These are phyloP conservation scores for Lycium ferocissimum DNA, from an alignment of 257 asterid species.

Conservation along the genomic window DNA sequence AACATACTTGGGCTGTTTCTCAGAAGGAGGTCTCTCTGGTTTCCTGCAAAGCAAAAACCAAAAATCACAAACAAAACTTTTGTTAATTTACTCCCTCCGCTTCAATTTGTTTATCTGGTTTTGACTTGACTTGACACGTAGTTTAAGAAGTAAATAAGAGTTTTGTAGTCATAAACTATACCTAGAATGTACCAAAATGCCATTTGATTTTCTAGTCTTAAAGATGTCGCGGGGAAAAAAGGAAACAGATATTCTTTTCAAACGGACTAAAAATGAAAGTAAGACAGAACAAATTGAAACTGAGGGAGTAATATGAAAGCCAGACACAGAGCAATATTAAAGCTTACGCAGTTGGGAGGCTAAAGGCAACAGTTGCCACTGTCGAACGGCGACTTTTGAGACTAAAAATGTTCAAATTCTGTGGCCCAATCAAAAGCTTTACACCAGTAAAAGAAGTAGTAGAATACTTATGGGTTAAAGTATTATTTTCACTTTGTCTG, in stretches of 20 bases:
- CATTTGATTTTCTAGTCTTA: too few species aligned
- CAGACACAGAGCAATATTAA: slow-evolving; percentile 11
- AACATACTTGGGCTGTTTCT: slow-evolving; percentile 60
- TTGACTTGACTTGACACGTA: too few species aligned
- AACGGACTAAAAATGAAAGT: too few species aligned
- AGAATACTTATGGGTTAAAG: slow-evolving; percentile 36
- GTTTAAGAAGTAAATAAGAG: too few species aligned
- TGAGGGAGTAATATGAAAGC: background rate
- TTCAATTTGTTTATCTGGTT: too few species aligned
- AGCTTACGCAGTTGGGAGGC: slow-evolving; percentile 76
- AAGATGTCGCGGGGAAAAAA: too few species aligned
- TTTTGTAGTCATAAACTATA: too few species aligned
- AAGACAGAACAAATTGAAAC: too few species aligned
- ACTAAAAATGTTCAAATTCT: slow-evolving; percentile 41
- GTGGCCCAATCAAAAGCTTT: slow-evolving; percentile 51
- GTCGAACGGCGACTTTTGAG: slow-evolving; percentile 62
- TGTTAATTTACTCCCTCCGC: background rate
- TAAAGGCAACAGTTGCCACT: slow-evolving; percentile 66
- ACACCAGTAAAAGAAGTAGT: slow-evolving; percentile 53
- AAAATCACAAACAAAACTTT: background rate
- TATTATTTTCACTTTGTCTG: slow-evolving; percentile 44
- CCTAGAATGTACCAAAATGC: too few species aligned
- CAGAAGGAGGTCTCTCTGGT: slow-evolving; percentile 45
- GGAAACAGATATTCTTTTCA: too few species aligned
- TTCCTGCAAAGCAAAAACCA: slow-evolving; percentile 54